phyloP scores from a whole-genome alignment of 257 asterid species.

The Jaltomata sinuosa region DNA sequence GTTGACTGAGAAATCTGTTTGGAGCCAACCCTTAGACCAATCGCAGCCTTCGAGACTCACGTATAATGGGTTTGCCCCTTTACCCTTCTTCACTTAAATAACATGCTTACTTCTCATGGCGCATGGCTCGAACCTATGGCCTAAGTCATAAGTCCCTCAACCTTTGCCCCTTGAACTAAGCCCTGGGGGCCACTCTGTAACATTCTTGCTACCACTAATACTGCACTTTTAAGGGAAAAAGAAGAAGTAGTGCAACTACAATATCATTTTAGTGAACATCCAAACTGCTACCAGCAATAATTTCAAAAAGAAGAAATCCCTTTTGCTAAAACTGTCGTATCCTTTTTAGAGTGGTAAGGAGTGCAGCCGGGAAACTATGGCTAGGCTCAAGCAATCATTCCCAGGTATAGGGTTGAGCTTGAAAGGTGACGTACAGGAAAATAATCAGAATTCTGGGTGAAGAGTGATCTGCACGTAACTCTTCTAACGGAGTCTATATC shows the following conservation, averaged over 20 bases:
- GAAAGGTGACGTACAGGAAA: neutral
- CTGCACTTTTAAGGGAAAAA: neutral
- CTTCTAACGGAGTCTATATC: neutral
- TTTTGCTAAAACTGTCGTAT: neutral
- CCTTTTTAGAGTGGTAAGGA: neutral
- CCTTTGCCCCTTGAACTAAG: neutral
- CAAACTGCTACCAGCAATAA: neutral
- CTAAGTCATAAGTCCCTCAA: neutral
- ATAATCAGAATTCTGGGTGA: neutral
- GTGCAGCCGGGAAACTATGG: neutral
- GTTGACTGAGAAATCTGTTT: neutral
- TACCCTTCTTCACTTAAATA: neutral
- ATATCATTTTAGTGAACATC: neutral
- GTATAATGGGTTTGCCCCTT: neutral
- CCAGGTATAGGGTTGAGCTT: neutral
- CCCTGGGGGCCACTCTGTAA: neutral
- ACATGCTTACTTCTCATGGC: neutral
- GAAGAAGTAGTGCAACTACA: neutral
- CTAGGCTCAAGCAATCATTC: neutral
- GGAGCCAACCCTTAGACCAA: neutral
- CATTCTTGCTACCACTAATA: neutral
- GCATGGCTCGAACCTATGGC: neutral
- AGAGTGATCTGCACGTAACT: neutral
- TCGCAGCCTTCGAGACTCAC: neutral
- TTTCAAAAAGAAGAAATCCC: neutral